A percentile compares a stretch with the other conserved stretches of the same genome.
phyloP scores from a whole-genome alignment of 306 rosid genomes.

The Rubus idaeus region DNA sequence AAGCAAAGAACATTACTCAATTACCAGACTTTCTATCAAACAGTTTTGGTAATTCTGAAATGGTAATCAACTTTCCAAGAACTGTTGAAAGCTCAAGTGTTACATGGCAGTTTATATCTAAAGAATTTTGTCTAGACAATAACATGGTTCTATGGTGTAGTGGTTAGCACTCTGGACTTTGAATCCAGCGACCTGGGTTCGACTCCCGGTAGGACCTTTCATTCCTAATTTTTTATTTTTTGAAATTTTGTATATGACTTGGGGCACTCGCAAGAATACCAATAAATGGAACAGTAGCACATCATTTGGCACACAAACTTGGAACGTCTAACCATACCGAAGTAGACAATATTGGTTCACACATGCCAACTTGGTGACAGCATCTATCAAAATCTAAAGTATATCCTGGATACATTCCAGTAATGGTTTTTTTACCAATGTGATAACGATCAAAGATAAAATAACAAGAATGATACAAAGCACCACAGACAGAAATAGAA shows the following conservation, averaged over 20 bases:
- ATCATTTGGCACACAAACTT: not conserved
- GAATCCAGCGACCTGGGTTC: constrained; percentile 3
- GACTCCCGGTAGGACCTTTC: constrained; percentile 6
- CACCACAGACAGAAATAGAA: not conserved
- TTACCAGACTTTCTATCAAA: constrained; percentile 7
- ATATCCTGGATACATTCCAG: too few relatives aligned
- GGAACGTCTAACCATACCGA: not conserved
- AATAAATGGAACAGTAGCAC: not conserved
- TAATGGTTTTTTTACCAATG: too few relatives aligned
- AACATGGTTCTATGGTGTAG: constrained; percentile 11
- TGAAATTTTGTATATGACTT: not conserved
- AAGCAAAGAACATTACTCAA: constrained; percentile 33
- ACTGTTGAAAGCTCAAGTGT: not conserved
- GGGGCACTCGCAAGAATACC: not conserved
- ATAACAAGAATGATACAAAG: too few relatives aligned
- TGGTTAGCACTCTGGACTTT: constrained; percentile 13
- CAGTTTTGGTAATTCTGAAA: not conserved
- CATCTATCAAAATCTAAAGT: too few relatives aligned
- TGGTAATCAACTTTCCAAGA: not conserved
- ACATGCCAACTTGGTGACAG: not conserved
- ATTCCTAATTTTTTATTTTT: not conserved
- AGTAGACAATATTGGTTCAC: not conserved
- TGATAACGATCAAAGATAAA: too few relatives aligned
- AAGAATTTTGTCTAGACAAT: not conserved
- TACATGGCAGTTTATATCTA: not conserved